Evolutionary conservation across 148 eudicot species (phyloP), one percentile per base, ranked within the genome.

Genomic region (Chenopodium formosanum): DNA sequence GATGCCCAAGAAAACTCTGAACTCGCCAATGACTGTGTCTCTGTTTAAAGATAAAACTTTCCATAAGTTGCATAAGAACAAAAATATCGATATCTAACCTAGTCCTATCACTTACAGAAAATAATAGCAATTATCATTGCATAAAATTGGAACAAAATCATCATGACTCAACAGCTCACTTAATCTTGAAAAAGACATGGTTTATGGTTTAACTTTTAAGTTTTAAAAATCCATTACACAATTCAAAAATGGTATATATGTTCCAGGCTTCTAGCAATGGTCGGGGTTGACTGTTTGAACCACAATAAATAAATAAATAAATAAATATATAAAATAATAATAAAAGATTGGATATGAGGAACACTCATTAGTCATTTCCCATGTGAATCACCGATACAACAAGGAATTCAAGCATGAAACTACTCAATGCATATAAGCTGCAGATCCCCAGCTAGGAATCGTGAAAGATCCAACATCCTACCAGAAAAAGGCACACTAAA

Each of bases 11-110:
- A 79, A 86, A 84, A 84, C 81, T 89, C 74, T 90, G 98, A 71
- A 86, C 89, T 7, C 91, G 90, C 98, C 97, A 93, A 60, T 91
- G 97, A 84, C 91, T 94, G 72, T 94, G 94, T 85, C 97, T 90
- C 98, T 94, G 86, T 66, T 79, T 79, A 29, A 77, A 80, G 9
- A 20, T 53, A 27, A 73, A 40, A 71, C 8, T 25, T 62, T 29
- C 17, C 9, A 44, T 52, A 52, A 60, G 68, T 67, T 66, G 32
- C 48, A 58, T 74, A 46, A 75, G 82, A 52, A 62, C 67, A 16
- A 31, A 47, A 80, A 72, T 62, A 17, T 2, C 19, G 23, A 53
- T 29, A 81, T 65, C 12, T 27, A 83, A 25, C 44, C 48, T 73
- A 82, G 34, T 22, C 37, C 78, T 65, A 81, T 27, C 3, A 14